Percentiles rank a stretch among this genome's conserved stretches.
Evolutionary conservation across 2,329 filamentous ascomycete genomes (phyloP).

Genomic region (Mollisia scopiformis): DNA sequence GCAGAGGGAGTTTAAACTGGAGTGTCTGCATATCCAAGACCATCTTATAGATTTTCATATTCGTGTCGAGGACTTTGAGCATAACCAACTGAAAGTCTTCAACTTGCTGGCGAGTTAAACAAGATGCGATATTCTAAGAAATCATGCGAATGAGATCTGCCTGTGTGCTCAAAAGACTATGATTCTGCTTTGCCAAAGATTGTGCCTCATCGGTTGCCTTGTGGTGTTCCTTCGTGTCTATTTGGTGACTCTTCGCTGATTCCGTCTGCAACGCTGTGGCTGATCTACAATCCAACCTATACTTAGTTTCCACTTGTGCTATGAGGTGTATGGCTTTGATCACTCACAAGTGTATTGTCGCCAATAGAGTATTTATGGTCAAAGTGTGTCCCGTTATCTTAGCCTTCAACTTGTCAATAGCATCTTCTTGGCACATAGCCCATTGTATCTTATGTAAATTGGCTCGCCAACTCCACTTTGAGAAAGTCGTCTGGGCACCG

Average conservation of each 20-base stretch:
- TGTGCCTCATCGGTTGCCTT: neutral
- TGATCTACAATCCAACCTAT: too few relatives aligned
- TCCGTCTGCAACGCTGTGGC: neutral
- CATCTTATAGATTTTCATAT: neutral
- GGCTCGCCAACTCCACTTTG: neutral
- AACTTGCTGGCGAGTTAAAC: neutral
- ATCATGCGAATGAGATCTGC: neutral
- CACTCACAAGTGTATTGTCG: neutral
- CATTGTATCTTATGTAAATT: neutral
- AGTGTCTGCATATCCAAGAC: neutral
- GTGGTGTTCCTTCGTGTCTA: neutral
- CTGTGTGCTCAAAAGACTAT: neutral
- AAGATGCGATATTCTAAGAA: neutral
- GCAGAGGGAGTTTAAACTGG: neutral
- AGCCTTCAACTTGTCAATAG: neutral
- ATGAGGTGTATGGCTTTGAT: too few relatives aligned
- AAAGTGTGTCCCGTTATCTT: neutral
- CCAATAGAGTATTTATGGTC: neutral
- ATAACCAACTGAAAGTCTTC: neutral
- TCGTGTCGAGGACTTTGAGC: neutral
- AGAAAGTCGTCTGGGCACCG: neutral
- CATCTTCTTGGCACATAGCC: neutral
- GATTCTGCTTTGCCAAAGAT: neutral
- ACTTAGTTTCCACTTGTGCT: neutral
- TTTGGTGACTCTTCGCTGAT: neutral